Conservation (phyloP, 1,284 basidiomycete species). For the Macrocystidia cucumis region DNA sequence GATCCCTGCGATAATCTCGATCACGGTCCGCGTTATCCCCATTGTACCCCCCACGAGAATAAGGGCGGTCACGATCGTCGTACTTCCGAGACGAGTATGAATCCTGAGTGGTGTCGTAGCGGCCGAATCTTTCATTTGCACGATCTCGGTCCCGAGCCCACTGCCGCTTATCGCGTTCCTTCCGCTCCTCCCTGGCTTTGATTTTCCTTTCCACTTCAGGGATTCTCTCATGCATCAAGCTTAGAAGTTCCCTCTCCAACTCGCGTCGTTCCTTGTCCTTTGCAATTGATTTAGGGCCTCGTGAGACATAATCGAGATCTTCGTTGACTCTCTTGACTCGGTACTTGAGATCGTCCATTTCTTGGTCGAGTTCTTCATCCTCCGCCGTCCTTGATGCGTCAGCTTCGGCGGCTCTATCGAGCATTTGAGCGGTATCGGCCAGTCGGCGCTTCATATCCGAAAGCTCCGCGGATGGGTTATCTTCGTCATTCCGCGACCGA, state of each 20-base stretch:
- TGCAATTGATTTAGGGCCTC: conserved; percentile 65
- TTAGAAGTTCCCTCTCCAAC: conserved; percentile 85
- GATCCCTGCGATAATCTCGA: conserved; percentile 17
- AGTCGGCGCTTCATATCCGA: conserved; percentile 86
- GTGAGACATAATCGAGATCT: conserved; percentile 86
- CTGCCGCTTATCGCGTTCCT: conserved; percentile 72
- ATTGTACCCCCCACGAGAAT: conserved; percentile 19
- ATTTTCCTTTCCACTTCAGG: conserved; percentile 88
- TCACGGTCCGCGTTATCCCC: conserved; percentile 12
- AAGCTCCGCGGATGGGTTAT: conserved; percentile 69
- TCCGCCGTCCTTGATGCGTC: conserved; percentile 60
- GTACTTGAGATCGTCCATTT: conserved; percentile 85
- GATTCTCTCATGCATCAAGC: conserved; percentile 86
- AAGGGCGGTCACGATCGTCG: conserved; percentile 13
- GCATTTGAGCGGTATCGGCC: conserved; percentile 73
- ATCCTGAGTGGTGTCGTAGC: conserved; percentile 48
- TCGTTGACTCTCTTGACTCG: conserved; percentile 87
- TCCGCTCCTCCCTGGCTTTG: conserved; percentile 72
- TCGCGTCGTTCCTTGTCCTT: conserved; percentile 86
- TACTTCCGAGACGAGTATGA: conserved; percentile 23
- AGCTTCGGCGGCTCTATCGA: conserved; percentile 67
- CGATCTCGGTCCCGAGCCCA: conserved; percentile 78
- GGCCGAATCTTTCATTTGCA: conserved; percentile 76
- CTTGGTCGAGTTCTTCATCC: conserved; percentile 85
- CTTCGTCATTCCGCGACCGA: conserved; percentile 65